phyloP scores from a whole-genome alignment of 2,329 filamentous ascomycete species.

The Blastomyces gilchristii region DNA sequence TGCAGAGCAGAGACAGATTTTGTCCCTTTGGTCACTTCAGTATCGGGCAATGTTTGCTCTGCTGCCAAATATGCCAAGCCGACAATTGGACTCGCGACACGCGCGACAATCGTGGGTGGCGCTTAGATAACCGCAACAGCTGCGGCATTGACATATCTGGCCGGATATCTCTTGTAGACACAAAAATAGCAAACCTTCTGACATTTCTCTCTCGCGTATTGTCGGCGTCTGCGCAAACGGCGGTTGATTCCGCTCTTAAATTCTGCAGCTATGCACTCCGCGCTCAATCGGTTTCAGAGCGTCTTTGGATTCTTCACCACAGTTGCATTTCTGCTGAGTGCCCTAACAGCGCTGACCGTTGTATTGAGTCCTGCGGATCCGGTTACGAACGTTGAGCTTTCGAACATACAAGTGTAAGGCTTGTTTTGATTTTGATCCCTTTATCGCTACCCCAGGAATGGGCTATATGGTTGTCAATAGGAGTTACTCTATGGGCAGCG shows the following conservation, averaged over 20 bases:
- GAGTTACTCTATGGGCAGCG: not conserved
- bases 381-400: slow-evolving; percentile 43
- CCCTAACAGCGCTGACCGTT: slow-evolving; percentile 71
- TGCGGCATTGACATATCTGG: slow-evolving; percentile 2
- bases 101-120: not conserved
- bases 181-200: not conserved
- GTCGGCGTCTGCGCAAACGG: not conserved
- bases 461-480: not conserved
- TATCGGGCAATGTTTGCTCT: not conserved
- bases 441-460: not conserved
- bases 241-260: not conserved
- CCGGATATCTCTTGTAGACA: not conserved
- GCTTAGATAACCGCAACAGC: not conserved
- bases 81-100: not conserved
- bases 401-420: slow-evolving; percentile 72
- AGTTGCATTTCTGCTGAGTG: slow-evolving; percentile 71
- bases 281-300: slow-evolving; percentile 74
- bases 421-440: slow-evolving; percentile 16
- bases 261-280: slow-evolving; percentile 66
- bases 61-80: not conserved
- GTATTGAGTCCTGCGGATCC: slow-evolving; percentile 45
- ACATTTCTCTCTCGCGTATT: not conserved
- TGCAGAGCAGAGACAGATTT: too few relatives aligned
- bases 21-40: not conserved
- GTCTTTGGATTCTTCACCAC: slow-evolving; percentile 98